These are phyloP conservation scores for Auxenochlorella pyrenoidosa DNA, from an alignment of 139 green algal species.

Conservation along the genomic window DNA sequence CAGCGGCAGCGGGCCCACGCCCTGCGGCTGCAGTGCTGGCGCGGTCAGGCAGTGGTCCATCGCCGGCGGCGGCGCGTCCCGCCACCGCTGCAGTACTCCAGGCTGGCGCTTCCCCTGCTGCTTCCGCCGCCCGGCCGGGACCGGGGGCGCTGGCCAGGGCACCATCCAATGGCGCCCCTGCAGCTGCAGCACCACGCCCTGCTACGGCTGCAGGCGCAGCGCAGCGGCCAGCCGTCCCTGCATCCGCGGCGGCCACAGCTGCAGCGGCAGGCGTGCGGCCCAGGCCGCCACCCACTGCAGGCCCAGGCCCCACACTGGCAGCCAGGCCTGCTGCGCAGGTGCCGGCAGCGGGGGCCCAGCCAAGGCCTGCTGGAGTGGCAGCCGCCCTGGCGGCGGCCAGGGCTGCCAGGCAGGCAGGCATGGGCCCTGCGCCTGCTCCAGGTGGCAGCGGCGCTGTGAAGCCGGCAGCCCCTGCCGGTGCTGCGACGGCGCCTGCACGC, in stretches of 20 bases:
- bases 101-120: not conserved
- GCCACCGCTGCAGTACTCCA: not conserved
- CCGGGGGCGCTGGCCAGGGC: not conserved
- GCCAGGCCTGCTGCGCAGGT: not conserved
- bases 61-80: not conserved
- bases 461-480: not conserved
- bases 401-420: not conserved
- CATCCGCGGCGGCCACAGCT: not conserved
- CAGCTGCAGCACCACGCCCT: not conserved
- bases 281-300: not conserved
- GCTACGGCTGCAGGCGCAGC: not conserved
- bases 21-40: not conserved
- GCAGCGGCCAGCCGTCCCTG: not conserved
- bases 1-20: not conserved
- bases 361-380: not conserved
- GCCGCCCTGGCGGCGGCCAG: not conserved
- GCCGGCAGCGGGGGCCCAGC: not conserved
- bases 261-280: not conserved
- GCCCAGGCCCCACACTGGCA: not conserved
- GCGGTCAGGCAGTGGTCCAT: not conserved
- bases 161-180: too few species aligned
- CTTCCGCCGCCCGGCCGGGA: not conserved
- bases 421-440: not conserved
- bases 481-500: not conserved
- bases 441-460: not conserved